A percentile compares a stretch with the other conserved stretches of the same genome.
phyloP scores from a whole-genome alignment of 345 rosid species.

The Eucalyptus sp. region DNA sequence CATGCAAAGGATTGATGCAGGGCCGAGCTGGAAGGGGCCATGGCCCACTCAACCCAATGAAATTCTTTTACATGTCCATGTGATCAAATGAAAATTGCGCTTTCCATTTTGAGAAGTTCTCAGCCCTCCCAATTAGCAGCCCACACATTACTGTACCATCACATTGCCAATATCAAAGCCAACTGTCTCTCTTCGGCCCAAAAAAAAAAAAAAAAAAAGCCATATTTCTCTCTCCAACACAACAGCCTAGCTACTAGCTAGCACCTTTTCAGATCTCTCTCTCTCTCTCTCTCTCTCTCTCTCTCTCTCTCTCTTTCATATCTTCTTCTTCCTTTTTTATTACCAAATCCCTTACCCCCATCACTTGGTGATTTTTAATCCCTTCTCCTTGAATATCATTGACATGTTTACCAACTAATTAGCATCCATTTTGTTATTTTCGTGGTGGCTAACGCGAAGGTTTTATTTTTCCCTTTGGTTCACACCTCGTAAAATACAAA shows the following conservation, averaged over 20 bases:
- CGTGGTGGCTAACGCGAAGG: not conserved
- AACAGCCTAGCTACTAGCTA: not conserved
- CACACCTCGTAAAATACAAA: not conserved
- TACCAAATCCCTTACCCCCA: not conserved
- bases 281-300: not conserved
- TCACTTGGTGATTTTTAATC: not conserved
- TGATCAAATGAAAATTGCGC: not conserved
- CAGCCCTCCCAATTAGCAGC: not conserved
- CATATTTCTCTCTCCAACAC: not conserved
- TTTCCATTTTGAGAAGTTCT: not conserved
- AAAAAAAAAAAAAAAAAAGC: not conserved
- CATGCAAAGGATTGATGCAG: not conserved
- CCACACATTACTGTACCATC: not conserved
- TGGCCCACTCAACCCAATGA: not conserved
- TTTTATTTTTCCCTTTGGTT: not conserved
- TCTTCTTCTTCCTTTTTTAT: not conserved
- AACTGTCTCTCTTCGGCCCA: not conserved
- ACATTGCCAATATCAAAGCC: not conserved
- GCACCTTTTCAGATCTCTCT: not conserved
- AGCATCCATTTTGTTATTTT: not conserved
- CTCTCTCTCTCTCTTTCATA: not conserved
- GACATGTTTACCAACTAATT: not conserved
- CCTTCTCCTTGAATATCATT: not conserved
- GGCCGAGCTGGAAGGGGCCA: not conserved
- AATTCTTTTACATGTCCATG: not conserved